Base-by-base conservation (phyloP, 495 filamentous ascomycete species). In the Penicillium robsamsonii region DNA sequence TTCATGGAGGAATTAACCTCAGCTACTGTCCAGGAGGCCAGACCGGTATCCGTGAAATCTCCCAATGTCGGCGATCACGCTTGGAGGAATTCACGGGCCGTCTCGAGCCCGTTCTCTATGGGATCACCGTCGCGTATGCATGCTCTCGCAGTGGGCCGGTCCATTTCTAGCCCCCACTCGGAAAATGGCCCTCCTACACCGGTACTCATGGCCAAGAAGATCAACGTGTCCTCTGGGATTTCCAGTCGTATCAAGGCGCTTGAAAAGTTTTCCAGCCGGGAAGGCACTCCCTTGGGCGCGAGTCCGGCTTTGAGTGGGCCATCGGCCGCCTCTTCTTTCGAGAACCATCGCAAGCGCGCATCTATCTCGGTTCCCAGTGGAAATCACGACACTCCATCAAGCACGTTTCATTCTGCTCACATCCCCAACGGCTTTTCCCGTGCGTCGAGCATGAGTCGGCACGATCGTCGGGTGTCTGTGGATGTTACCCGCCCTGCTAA, bases 191-290 rank as follows among this genome's bases (percentile, higher is more conserved):
- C 70, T 7, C 20, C 62, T 27, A 65, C 61, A 18, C 74, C 74
- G 4, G 72, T 76, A 9, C 63, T 77, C 24, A 64, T 84, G 50
- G 81, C 85, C 2, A 92, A 89, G 74, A 91, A 87, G 68, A 79
- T 84, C 69, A 93, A 91, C 65, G 81, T 96, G 18, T 92, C 91
- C 2, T 89, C 87, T 25, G 90, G 90, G 38, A 96, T 96, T 62
- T 92, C 90, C 8, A 88, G 89, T 67, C 86, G 92, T 50, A 96
- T 96, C 64, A 90, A 94, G 65, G 90, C 91, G 13, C 77, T 96
- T 43, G 88, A 92, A 64, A 87, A 86, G 57, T 75, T 91, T n/a
- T 86, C 85, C 1, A 78, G 71, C 41, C 79, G 78, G 15, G 78
- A 81, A 30, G 74, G 62, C 18, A 65, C 70, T 43, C 68, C 73